phyloP scores from a whole-genome alignment of 257 asterid genomes.

The Verbascum thapsus region DNA sequence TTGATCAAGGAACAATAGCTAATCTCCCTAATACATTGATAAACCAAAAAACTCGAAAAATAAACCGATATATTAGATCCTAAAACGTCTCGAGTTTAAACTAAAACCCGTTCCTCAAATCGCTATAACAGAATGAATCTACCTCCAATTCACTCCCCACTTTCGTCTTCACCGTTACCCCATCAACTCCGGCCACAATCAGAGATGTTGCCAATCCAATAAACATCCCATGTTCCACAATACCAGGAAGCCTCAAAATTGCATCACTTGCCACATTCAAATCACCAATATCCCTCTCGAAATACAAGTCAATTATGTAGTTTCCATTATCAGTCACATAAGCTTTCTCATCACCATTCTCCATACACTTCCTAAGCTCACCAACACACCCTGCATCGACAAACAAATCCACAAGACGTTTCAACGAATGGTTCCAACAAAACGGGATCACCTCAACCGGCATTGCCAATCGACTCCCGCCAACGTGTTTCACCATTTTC shows the following conservation, averaged over 20 bases:
- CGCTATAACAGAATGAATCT: constrained; percentile 43
- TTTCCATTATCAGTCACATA: constrained; percentile 70
- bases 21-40: constrained; percentile 17
- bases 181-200: constrained; percentile 63
- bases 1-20: constrained; percentile 18
- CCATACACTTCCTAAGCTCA: constrained; percentile 38
- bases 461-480: constrained; percentile 68
- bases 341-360: constrained; percentile 34
- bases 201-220: constrained; percentile 56
- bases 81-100: background rate
- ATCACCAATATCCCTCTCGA: constrained; percentile 65
- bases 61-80: constrained; percentile 14
- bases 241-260: constrained; percentile 73
- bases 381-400: constrained; percentile 53
- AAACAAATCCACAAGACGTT: constrained; percentile 51
- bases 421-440: constrained; percentile 59
- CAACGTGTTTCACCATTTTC: constrained; percentile 50
- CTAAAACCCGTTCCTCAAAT: constrained; percentile 50
- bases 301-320: constrained; percentile 58
- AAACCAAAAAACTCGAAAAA: constrained; percentile 7
- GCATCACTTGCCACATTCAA: constrained; percentile 60
- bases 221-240: constrained; percentile 80
- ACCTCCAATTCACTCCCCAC: constrained; percentile 44
- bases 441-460: constrained; percentile 73
- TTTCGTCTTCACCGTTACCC: constrained; percentile 61